Percentiles rank a stretch among this genome's conserved stretches.
These are phyloP conservation scores for Diaporthe australafricana DNA, from an alignment of 2,329 filamentous ascomycete species.

Conservation along the genomic window DNA sequence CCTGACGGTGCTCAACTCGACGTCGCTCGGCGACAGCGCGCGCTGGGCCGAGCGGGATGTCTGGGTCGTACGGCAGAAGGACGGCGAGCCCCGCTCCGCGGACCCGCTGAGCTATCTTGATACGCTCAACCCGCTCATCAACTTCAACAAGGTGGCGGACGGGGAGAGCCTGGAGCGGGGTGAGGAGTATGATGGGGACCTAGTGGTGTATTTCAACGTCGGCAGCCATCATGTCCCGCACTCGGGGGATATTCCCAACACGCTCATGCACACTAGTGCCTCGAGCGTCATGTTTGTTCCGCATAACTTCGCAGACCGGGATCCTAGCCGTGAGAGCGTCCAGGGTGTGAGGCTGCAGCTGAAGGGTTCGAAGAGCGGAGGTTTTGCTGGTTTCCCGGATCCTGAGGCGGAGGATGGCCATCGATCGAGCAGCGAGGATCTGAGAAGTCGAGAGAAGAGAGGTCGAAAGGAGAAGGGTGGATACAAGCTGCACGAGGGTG, in stretches of 20 bases:
- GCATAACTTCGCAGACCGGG: slow-evolving; percentile 52
- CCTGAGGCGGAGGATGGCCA: background rate
- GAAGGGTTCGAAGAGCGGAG: slow-evolving; percentile 36
- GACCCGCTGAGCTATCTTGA: slow-evolving; percentile 52
- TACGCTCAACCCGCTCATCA: slow-evolving; percentile 51
- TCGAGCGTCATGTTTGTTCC: slow-evolving; percentile 51
- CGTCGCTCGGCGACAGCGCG: slow-evolving; percentile 46
- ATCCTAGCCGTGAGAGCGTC: slow-evolving; percentile 48
- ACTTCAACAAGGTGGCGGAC: slow-evolving; percentile 53
- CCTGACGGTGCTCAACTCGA: slow-evolving; percentile 44
- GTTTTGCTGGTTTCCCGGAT: slow-evolving; percentile 35
- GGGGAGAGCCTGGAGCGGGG: slow-evolving; percentile 44
- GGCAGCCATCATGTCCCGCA: slow-evolving; percentile 58
- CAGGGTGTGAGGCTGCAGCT: slow-evolving; percentile 40
- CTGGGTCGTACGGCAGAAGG: slow-evolving; percentile 56
- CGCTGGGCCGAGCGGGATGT: slow-evolving; percentile 46
- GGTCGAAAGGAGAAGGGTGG: background rate
- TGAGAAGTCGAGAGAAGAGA: slow-evolving; percentile 27
- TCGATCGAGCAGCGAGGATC: slow-evolving; percentile 7
- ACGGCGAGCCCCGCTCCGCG: slow-evolving; percentile 53
- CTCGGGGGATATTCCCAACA: slow-evolving; percentile 58
- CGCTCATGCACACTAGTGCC: slow-evolving; percentile 53
- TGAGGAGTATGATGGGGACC: slow-evolving; percentile 42
- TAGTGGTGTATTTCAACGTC: slow-evolving; percentile 55
- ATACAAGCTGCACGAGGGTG: slow-evolving; percentile 35